Conservation (phyloP, 2,329 filamentous ascomycete genomes). For the Diaporthe velutina region DNA sequence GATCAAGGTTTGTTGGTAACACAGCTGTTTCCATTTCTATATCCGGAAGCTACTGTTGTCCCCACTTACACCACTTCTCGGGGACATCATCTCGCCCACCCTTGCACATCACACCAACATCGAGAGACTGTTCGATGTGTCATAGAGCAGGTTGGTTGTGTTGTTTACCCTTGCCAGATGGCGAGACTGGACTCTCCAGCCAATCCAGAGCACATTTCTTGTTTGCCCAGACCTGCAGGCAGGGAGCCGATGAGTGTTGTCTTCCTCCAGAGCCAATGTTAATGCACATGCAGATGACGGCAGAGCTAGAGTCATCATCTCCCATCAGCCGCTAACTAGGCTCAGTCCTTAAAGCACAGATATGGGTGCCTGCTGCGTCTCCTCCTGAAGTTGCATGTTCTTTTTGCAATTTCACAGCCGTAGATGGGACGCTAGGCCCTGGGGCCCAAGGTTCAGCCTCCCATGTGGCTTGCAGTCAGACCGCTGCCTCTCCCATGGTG, state of each 20-base stretch:
- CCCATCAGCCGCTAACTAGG: constrained; percentile 24
- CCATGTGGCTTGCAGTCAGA: constrained; percentile 11
- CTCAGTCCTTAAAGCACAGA: background rate
- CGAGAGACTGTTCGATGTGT: background rate
- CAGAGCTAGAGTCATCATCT: constrained; percentile 11
- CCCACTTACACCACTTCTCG: background rate
- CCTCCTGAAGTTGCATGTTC: background rate
- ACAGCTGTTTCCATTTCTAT: background rate
- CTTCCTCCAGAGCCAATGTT: background rate
- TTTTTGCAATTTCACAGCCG: constrained; percentile 9
- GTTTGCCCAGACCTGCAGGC: background rate
- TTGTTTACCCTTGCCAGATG: background rate
- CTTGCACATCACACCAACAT: constrained; percentile 1
- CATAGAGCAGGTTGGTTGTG: background rate
- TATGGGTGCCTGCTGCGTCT: constrained; percentile 22
- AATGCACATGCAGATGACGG: constrained; percentile 16
- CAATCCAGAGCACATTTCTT: background rate
- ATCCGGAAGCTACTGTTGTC: background rate
- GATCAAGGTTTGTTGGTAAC: background rate
- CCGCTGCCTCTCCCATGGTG: background rate
- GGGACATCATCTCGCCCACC: background rate
- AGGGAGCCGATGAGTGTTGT: background rate
- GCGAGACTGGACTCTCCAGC: background rate
- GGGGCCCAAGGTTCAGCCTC: constrained; percentile 19
- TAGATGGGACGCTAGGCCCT: constrained; percentile 9